Conservation (phyloP, 1,284 basidiomycete genomes). For the Meripilus lineatus region DNA sequence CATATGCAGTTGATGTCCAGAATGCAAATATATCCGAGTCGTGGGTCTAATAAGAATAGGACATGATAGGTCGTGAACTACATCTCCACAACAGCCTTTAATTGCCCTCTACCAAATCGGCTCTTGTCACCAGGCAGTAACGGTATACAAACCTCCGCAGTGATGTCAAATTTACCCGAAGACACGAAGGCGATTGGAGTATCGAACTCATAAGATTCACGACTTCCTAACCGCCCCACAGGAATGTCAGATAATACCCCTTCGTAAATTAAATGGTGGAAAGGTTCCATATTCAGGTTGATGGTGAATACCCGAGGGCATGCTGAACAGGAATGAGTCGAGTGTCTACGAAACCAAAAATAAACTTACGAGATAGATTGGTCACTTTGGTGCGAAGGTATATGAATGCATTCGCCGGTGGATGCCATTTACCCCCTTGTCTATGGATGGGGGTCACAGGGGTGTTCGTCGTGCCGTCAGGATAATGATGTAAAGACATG, state of each 20-base stretch:
- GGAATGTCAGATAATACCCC: conserved; percentile 57
- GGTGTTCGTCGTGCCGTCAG: conserved; percentile 14
- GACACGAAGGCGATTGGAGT: conserved; percentile 73
- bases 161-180: conserved; percentile 66
- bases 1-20: too few species aligned
- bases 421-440: conserved; percentile 34
- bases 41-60: too few species aligned
- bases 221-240: conserved; percentile 50
- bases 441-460: conserved; percentile 17
- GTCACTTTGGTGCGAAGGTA: conserved; percentile 50
- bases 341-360: conserved; percentile 5
- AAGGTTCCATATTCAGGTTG: conserved; percentile 50
- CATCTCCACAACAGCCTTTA: too few species aligned
- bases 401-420: conserved; percentile 54
- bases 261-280: conserved; percentile 66
- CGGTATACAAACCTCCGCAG: conserved; percentile 46
- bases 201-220: conserved; percentile 48
- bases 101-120: conserved; percentile 8
- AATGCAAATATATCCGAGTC: too few species aligned
- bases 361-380: conserved; percentile 53
- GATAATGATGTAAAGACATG: conserved; percentile 43
- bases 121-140: conserved; percentile 8
- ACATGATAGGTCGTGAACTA: conserved; percentile 7
- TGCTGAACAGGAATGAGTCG: conserved; percentile 30
- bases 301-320: conserved; percentile 46